Conservation (phyloP, 2,329 filamentous ascomycete species). For the Graphilbum sp. region DNA sequence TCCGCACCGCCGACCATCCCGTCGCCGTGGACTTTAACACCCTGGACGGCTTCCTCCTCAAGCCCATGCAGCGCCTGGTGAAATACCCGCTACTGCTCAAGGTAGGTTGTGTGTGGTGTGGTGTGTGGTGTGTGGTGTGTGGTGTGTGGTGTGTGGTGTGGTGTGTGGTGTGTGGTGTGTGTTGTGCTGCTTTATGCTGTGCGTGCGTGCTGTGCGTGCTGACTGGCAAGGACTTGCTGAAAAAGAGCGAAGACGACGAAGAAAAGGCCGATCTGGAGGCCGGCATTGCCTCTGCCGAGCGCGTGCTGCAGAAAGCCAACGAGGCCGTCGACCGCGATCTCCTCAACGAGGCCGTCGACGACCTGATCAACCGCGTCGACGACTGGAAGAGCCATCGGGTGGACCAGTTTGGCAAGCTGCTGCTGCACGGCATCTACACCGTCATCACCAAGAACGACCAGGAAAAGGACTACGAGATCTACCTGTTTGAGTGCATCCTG, state of each 20-base stretch:
- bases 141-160: too few relatives aligned
- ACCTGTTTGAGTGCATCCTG: constrained; percentile 87
- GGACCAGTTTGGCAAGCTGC: constrained; percentile 76
- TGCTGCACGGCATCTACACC: constrained; percentile 79
- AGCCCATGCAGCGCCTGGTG: constrained; percentile 88
- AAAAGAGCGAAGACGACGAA: constrained; percentile 63
- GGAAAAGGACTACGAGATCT: constrained; percentile 97
- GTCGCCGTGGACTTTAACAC: constrained; percentile 81
- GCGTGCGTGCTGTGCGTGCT: too few relatives aligned
- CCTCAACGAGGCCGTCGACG: constrained; percentile 65
- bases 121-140: too few relatives aligned
- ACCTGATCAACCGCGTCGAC: constrained; percentile 69
- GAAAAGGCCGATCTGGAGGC: constrained; percentile 54
- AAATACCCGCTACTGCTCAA: constrained; percentile 87
- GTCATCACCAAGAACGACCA: constrained; percentile 84
- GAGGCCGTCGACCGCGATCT: constrained; percentile 82
- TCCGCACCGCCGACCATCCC: constrained; percentile 54
- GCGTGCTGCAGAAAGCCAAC: constrained; percentile 72
- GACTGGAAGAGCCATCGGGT: constrained; percentile 94
- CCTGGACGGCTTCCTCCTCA: constrained; percentile 80
- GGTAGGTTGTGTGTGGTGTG: constrained; percentile 28
- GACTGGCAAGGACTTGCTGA: constrained; percentile 70
- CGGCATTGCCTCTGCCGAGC: constrained; percentile 69
- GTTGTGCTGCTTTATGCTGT: too few relatives aligned
- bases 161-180: too few relatives aligned